Percentiles rank a stretch among this genome's conserved stretches.
Evolutionary conservation across 345 rosid species (phyloP).

Genomic region (Mallotus nudiflorus): DNA sequence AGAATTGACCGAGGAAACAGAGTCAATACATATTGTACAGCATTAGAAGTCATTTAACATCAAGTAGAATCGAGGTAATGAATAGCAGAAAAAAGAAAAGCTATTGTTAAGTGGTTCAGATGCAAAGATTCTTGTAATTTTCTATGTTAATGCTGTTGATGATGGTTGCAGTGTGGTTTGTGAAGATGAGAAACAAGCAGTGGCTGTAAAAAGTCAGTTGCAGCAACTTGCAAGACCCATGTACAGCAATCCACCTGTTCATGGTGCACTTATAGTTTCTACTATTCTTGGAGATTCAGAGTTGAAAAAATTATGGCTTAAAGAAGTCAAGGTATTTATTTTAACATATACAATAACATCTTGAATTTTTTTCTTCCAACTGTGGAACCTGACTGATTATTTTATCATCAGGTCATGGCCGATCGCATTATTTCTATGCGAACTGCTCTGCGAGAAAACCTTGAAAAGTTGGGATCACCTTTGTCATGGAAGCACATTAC

Average conservation of each 20-base stretch:
- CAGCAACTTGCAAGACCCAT: conserved; percentile 97
- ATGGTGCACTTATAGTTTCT: conserved; percentile 83
- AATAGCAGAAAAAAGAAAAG: neutral
- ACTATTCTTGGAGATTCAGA: conserved; percentile 74
- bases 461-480: conserved; percentile 77
- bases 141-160: neutral
- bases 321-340: conserved; percentile 88
- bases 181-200: conserved; percentile 78
- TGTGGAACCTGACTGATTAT: neutral
- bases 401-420: conserved; percentile 68
- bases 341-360: neutral
- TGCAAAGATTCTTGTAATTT: neutral
- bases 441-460: conserved; percentile 67
- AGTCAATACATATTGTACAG: too few relatives aligned
- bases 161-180: conserved; percentile 70
- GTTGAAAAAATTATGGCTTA: conserved; percentile 81
- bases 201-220: conserved; percentile 86
- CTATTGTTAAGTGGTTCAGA: neutral
- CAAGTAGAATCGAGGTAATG: neutral
- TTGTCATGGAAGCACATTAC: conserved; percentile 90
- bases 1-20: too few relatives aligned
- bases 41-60: conserved; percentile 1
- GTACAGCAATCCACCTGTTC: conserved; percentile 97
- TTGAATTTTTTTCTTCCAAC: neutral
- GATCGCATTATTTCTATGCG: conserved; percentile 97